Evolutionary conservation across 2,329 filamentous ascomycete species (phyloP), one percentile per base, ranked within the genome.

Genomic region (Pseudogymnoascus sp.): DNA sequence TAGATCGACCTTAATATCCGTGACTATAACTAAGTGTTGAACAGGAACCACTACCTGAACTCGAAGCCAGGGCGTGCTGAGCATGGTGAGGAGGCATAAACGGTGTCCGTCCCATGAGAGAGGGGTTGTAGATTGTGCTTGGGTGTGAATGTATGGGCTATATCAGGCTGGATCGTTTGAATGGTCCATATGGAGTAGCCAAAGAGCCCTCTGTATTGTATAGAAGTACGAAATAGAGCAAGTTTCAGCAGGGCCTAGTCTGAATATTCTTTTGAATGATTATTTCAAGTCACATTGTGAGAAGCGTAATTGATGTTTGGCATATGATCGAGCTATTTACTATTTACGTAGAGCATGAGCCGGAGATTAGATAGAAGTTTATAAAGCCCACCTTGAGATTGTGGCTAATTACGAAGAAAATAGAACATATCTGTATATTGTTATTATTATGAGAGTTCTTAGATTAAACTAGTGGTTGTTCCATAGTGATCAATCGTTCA

Each of bases 1-100:
- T 28, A 46, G 12, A 21, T 34, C n/a, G 23, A 7, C 38, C 12
- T 12, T 23, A 11, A 9, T 3, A 43, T 40, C 31, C 34, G 43
- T 40, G 43, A 7, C 28, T 59, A 28, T 49, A 46, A 28, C 42
- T 60, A 43, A 43, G 28, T 61, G 40, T 66, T 67, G 46, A 67
- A 56, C 59, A 92, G 89, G 78, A 92, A 91, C 80, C 82, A 91
- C 75, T 91, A 89, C 79, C 80, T 90, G 72, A 90, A 91, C 83
- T 91, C 88, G 71, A 92, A 92, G 84, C 80, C 82, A 63, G 89
- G 89, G 61, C 87, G 87, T 70, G 76, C 79, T 38, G 77, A 82
- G 70, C 80, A 77, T 66, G 77, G 67, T 63, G 79, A 79, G 18
- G 76, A 75, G 66, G 78, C 79, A 66, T 59, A 64, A 49, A 60